Evolutionary conservation across 345 rosid species (phyloP).

Genomic region (Rhodamnia rubescens): DNA sequence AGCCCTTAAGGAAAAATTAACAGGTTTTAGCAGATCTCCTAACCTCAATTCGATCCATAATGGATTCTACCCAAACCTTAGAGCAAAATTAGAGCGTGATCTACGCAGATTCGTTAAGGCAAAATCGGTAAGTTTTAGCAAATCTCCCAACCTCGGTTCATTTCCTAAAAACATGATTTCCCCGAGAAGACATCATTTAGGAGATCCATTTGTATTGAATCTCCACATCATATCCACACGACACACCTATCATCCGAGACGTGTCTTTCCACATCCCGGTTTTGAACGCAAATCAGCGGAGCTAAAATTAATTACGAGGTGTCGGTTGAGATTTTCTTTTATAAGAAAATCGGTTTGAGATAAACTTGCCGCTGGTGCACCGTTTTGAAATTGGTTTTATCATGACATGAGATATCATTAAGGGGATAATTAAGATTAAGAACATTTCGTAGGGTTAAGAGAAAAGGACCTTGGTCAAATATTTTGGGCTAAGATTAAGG

Average conservation of each 20-base stretch:
- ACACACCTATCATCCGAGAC: neutral
- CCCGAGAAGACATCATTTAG: neutral
- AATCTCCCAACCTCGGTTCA: rapidly evolving
- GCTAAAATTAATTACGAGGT: neutral
- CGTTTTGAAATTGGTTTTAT: too few relatives aligned
- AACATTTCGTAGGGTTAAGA: neutral
- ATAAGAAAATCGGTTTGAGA: neutral
- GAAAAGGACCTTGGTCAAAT: neutral
- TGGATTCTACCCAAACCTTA: neutral
- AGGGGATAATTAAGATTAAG: rapidly evolving
- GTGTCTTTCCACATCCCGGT: rapidly evolving
- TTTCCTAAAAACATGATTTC: rapidly evolving
- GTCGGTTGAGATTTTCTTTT: rapidly evolving
- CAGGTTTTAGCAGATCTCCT: neutral
- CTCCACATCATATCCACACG: neutral
- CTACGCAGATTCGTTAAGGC: too few relatives aligned
- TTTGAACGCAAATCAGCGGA: neutral
- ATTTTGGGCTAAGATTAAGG: neutral
- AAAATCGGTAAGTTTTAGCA: neutral
- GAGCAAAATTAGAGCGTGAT: neutral
- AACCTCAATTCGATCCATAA: neutral
- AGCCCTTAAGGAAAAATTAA: neutral
- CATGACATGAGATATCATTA: neutral
- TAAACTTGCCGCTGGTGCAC: rapidly evolving
- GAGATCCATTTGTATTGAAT: neutral